phyloP scores from a whole-genome alignment of 75 land plant species.

The Adiantum capillusveneris region DNA sequence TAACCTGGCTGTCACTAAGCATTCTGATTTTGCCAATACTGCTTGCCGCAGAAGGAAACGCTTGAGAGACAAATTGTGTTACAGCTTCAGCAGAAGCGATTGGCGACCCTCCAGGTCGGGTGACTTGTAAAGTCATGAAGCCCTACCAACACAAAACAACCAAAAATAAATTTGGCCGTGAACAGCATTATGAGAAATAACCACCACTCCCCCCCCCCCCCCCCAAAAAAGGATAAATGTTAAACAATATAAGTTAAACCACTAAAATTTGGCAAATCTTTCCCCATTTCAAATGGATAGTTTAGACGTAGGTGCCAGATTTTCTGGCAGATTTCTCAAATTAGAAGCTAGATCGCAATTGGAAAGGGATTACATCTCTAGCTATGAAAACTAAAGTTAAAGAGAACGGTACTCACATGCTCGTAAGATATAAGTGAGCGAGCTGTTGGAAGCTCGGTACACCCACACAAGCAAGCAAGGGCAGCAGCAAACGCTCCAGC shows the following conservation, averaged over 20 bases:
- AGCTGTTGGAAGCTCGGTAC: neutral
- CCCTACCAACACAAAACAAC: neutral
- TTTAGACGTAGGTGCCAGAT: too few relatives aligned
- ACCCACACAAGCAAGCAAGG: neutral
- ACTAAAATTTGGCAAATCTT: too few relatives aligned
- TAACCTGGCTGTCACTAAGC: neutral
- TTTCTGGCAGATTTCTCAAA: too few relatives aligned
- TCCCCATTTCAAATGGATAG: too few relatives aligned
- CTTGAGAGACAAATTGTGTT: neutral
- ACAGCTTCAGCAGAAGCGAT: neutral
- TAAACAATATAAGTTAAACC: too few relatives aligned
- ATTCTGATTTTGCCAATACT: constrained; percentile 4
- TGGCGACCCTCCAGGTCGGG: neutral
- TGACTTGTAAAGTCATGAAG: neutral
- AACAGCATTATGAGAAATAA: too few relatives aligned
- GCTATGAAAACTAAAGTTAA: too few relatives aligned
- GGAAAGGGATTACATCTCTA: too few relatives aligned
- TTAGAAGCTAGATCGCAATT: too few relatives aligned
- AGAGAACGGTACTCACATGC: neutral
- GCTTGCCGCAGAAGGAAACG: neutral
- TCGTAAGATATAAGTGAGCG: constrained; percentile 1
- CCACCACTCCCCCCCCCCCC: too few relatives aligned
- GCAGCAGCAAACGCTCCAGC: neutral
- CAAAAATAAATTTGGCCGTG: too few relatives aligned
- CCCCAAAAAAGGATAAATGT: too few relatives aligned